Evolutionary conservation across 75 land plant genomes (phyloP).

Genomic region (Selaginella moellendorffii): DNA sequence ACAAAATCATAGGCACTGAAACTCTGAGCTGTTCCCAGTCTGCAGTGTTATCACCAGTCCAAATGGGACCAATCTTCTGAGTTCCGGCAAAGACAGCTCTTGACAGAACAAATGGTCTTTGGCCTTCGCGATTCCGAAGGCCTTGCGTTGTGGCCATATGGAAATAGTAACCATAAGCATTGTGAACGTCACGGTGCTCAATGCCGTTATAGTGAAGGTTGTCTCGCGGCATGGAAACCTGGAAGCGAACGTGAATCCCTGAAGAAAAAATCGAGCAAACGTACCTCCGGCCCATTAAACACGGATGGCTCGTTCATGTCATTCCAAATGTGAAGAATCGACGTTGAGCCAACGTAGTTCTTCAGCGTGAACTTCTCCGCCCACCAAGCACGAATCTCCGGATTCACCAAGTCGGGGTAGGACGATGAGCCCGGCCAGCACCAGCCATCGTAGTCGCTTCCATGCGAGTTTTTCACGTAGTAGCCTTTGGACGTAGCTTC

Average conservation of each 20-base stretch:
- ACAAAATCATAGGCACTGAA: constrained; percentile 89
- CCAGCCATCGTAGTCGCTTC: constrained; percentile 94
- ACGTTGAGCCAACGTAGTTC: constrained; percentile 80
- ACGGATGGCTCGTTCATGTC: constrained; percentile 99
- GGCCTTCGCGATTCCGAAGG: constrained; percentile 59
- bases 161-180: constrained; percentile 93
- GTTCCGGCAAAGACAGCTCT: constrained; percentile 89
- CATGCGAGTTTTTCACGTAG: constrained; percentile 72
- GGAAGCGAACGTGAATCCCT: constrained; percentile 2
- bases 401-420: constrained; percentile 71
- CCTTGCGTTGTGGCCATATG: constrained; percentile 96
- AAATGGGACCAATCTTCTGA: constrained; percentile 83
- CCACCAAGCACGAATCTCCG: constrained; percentile 95
- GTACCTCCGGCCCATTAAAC: constrained; percentile 99
- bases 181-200: constrained; percentile 87
- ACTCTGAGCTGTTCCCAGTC: constrained; percentile 89
- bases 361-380: constrained; percentile 59
- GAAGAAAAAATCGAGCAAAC: neutral
- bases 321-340: constrained; percentile 93
- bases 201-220: constrained; percentile 61
- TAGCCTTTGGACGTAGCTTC: constrained; percentile 82
- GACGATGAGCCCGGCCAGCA: constrained; percentile 99
- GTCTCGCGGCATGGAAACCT: constrained; percentile 95
- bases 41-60: constrained; percentile 98
- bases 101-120: constrained; percentile 90